Conservation (phyloP, 345 rosid species). For the Lepidium didymum region DNA sequence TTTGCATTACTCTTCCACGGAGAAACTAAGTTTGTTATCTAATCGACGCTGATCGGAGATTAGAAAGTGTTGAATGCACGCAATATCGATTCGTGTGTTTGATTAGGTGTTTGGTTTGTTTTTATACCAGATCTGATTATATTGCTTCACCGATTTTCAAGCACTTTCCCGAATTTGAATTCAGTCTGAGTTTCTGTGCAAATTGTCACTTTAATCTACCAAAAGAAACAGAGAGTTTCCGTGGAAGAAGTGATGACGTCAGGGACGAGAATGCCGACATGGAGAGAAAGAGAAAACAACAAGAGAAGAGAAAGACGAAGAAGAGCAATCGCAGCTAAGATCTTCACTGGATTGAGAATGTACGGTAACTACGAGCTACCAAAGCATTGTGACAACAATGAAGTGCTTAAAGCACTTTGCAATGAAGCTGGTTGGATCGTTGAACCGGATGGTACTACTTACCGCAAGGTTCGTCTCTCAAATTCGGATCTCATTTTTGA, state of each 20-base stretch:
- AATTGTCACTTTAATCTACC: conserved; percentile 16
- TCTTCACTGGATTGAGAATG: conserved; percentile 75
- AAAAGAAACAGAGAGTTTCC: conserved; percentile 1
- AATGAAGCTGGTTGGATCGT: conserved; percentile 88
- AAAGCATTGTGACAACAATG: conserved; percentile 89
- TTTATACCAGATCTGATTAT: conserved; percentile 8
- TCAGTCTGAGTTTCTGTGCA: neutral
- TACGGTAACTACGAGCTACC: conserved; percentile 83
- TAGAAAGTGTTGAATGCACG: neutral
- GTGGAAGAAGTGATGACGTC: conserved; percentile 42
- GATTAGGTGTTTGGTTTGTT: neutral
- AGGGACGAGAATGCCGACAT: conserved; percentile 72
- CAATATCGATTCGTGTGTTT: neutral
- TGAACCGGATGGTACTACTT: conserved; percentile 80
- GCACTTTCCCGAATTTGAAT: neutral
- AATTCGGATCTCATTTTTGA: conserved; percentile 4
- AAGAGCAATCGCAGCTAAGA: conserved; percentile 85
- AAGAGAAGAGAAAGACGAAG: conserved; percentile 76
- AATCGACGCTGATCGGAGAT: neutral
- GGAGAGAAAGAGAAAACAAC: conserved; percentile 91
- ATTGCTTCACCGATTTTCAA: neutral
- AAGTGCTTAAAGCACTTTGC: conserved; percentile 83
- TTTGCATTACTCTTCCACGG: neutral
- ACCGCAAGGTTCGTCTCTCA: conserved; percentile 57
- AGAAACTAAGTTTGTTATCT: neutral